Conservation (phyloP, 148 eudicot genomes). For the Selenicereus undatus region DNA sequence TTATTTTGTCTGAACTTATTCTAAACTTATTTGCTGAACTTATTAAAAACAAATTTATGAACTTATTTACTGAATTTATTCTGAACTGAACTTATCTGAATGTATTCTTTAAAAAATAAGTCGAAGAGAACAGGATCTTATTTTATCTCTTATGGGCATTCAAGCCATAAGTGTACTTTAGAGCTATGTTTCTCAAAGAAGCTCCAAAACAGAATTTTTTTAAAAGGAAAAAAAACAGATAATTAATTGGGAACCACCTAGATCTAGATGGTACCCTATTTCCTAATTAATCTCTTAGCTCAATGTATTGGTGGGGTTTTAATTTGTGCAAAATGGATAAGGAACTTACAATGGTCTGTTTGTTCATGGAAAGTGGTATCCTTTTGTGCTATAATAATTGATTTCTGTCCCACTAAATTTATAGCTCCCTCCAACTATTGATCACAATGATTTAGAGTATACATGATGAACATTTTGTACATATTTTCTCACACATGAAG, state of each 20-base stretch:
- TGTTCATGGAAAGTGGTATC: not conserved
- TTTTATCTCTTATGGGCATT: not conserved
- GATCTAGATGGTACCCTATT: not conserved
- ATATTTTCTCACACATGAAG: too few species aligned
- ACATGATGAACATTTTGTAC: not conserved
- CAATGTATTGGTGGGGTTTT: not conserved
- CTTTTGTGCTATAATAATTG: not conserved
- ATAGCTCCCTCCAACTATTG: not conserved
- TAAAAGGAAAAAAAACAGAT: too few species aligned
- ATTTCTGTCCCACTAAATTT: not conserved
- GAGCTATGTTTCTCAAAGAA: not conserved
- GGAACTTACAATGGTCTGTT: not conserved
- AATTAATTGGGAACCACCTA: not conserved
- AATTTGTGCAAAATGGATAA: not conserved
- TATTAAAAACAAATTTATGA: too few species aligned
- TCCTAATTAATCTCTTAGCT: not conserved
- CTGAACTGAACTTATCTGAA: too few species aligned
- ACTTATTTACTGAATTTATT: too few species aligned
- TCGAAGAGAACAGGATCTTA: too few species aligned
- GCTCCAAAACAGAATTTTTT: not conserved
- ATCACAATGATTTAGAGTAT: not conserved
- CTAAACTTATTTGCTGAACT: too few species aligned
- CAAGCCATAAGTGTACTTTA: not conserved
- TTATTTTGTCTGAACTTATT: too few species aligned
- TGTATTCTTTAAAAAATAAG: too few species aligned